Conservation (phyloP, 2,329 filamentous ascomycete species). For the Cryphonectria japonica region DNA sequence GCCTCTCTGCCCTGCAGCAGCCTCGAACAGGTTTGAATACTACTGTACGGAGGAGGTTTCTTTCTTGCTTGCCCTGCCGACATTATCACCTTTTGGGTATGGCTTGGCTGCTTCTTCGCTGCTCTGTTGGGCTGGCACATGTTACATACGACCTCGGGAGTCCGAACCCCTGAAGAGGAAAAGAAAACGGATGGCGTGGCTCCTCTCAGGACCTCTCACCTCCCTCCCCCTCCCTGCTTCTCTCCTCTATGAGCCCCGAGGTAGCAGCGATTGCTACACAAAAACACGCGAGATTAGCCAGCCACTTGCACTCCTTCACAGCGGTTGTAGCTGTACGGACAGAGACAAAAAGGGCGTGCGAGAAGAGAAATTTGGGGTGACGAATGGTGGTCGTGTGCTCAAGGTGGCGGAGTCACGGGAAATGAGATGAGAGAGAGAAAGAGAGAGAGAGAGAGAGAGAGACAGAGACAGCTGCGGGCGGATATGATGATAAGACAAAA, state of each 20-base stretch:
- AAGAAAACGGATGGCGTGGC: not conserved
- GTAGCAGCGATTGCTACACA: conserved; percentile 9
- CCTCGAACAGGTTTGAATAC: conserved; percentile 10
- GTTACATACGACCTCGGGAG: conserved; percentile 1
- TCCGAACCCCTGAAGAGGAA: not conserved
- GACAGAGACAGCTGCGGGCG: not conserved
- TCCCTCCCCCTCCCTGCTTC: too few relatives aligned
- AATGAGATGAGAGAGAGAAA: conserved; percentile 9
- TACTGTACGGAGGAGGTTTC: not conserved
- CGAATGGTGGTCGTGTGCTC: not conserved
- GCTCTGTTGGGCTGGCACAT: not conserved
- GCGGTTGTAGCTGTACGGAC: not conserved
- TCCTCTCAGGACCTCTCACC: conserved; percentile 2
- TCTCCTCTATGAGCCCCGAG: conserved; percentile 1
- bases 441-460: not conserved
- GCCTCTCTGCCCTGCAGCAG: conserved; percentile 25
- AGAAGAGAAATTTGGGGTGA: not conserved
- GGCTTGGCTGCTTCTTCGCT: not conserved
- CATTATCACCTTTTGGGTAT: not conserved
- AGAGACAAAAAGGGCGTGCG: not conserved
- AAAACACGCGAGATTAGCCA: not conserved
- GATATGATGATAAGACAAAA: not conserved
- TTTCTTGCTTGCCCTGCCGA: not conserved
- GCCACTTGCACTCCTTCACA: not conserved
- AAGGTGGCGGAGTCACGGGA: conserved; percentile 21